Conservation (phyloP, 257 asterid genomes). For the Solanum clarkiae region DNA sequence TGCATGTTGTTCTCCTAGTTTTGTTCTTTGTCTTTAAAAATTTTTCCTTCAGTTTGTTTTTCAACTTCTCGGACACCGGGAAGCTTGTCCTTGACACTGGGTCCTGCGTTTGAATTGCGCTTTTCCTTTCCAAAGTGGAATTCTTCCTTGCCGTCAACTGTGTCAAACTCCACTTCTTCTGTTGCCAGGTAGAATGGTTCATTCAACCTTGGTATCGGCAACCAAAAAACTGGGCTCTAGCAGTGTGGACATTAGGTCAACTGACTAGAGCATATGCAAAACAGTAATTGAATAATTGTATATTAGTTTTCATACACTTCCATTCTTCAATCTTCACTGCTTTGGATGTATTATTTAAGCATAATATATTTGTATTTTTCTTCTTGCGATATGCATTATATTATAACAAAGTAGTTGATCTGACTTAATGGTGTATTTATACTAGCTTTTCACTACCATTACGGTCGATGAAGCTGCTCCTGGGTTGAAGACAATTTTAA, state of each 20-base stretch:
- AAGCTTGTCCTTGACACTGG: not conserved
- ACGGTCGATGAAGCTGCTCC: conserved; percentile 42
- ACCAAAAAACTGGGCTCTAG: not conserved
- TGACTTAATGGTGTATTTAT: conserved; percentile 1
- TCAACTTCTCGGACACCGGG: not conserved
- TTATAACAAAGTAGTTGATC: not conserved
- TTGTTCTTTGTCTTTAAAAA: not conserved
- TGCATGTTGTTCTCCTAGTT: not conserved
- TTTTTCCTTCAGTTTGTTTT: not conserved
- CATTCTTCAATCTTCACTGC: not conserved
- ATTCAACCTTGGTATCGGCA: not conserved
- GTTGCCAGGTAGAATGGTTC: not conserved
- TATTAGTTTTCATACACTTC: not conserved
- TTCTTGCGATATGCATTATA: not conserved
- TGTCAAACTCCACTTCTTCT: not conserved
- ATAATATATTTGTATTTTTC: not conserved
- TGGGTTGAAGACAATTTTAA: conserved; percentile 49
- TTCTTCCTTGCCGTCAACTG: not conserved
- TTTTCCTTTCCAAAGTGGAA: not conserved
- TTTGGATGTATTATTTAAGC: not conserved
- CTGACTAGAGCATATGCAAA: not conserved
- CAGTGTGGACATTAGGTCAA: not conserved
- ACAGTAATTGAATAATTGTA: not conserved
- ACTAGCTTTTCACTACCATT: conserved; percentile 39
- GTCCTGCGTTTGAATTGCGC: not conserved